Conservation (phyloP, 2,329 filamentous ascomycete species). For the Orbilia quercus region DNA sequence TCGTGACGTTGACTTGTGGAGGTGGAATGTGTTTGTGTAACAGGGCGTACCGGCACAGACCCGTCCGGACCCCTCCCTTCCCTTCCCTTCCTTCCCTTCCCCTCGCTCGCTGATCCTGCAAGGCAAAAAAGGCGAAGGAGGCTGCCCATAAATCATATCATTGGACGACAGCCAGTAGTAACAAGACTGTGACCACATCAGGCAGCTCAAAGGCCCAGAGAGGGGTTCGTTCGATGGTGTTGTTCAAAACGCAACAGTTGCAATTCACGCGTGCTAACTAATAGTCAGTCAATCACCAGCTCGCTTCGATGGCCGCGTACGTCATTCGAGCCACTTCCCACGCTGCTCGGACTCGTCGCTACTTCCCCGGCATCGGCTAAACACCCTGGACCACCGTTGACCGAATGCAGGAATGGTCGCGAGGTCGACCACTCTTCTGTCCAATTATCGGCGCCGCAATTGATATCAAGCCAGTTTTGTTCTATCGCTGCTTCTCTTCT, state of each 20-base stretch:
- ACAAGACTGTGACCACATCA: no score
- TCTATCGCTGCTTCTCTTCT: slow-evolving; percentile 4
- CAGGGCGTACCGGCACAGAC: slow-evolving; percentile 2
- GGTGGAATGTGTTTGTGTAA: slow-evolving; percentile 53
- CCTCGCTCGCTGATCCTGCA: slow-evolving; percentile 7
- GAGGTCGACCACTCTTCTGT: slow-evolving; percentile 26
- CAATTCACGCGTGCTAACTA: no score
- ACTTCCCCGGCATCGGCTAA: slow-evolving; percentile 56
- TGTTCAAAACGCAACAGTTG: slow-evolving; percentile 45
- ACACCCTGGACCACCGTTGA: slow-evolving; percentile 34
- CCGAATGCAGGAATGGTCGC: slow-evolving; percentile 43
- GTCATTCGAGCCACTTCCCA: slow-evolving; percentile 1
- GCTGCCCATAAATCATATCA: slow-evolving; percentile 4
- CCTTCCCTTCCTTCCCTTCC: slow-evolving; percentile 1
- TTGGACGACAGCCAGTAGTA: background rate
- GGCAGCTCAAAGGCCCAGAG: no score
- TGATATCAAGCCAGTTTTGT: slow-evolving; percentile 33
- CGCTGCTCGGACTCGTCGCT: slow-evolving; percentile 49
- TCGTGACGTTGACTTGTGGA: background rate
- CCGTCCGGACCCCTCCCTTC: background rate
- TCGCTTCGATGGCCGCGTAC: slow-evolving; percentile 52
- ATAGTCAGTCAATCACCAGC: background rate
- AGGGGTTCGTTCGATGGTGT: no score
- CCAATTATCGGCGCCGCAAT: slow-evolving; percentile 49
- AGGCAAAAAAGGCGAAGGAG: slow-evolving; percentile 16